Base-by-base conservation (phyloP, 345 rosid species). In the Hirschfeldia incana region DNA sequence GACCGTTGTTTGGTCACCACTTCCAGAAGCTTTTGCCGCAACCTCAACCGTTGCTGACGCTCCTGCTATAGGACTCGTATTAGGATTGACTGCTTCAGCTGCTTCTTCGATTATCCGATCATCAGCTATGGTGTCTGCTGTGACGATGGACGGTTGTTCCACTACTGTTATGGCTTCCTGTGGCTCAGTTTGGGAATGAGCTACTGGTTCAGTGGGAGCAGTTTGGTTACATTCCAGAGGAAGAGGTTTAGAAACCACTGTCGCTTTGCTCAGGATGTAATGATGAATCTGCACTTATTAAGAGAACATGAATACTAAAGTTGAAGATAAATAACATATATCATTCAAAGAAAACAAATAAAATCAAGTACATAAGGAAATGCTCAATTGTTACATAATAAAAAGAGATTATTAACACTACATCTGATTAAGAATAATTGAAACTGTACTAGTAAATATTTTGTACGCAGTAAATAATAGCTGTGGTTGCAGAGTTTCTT, bases 191-290 rank as follows among this genome's bases (percentile, higher is more conserved):
- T 58, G 76, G 72, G 81, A 78, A 16, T 58, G 73, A 79, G 37
- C 79, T 67, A 77, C 85, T 30, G 51, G 65, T 3, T 77, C 70
- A 17, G 75, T 29, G 62, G 80, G 4, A 26, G 64, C n/a, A 10
- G 83, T 2, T 75, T 70, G 72, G 70, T 21, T 55, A 74, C 60
- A 36, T 44, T 79, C 84, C 15, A 28, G 58, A 15, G 84, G 37
- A 61, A 28, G 21, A 17, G 73, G 81, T 78, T 87, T 85, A 15
- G 93, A 91, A 78, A 83, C 88, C 26, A 91, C 78, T 0, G 88
- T 90, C 60, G 97, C 89, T 86, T 92, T 94, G 89, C 92, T 85
- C 37, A 91, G 83, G 90, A 95, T 90, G 84, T 90, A 87, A 13
- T 90, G 88, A 79, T 95, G 99, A 75, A 95, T 89, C 99, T 95